Base-by-base conservation (phyloP, 345 rosid species). In the Cochlearia excelsa region DNA sequence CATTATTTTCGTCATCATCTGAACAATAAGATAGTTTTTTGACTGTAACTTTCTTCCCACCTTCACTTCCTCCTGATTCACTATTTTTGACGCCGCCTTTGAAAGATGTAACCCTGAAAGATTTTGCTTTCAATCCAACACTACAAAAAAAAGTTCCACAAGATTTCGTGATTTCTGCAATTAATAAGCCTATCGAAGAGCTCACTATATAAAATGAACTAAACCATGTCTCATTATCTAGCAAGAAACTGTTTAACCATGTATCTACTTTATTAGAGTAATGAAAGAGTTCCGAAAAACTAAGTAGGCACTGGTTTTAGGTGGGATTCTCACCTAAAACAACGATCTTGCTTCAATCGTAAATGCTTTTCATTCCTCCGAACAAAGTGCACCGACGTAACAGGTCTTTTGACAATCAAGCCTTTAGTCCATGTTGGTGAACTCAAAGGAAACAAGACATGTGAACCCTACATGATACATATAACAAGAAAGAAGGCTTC, bases 21-120 rank as follows among this genome's bases (percentile, higher is more conserved):
- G 85, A 80, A 46, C 77, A 73, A 73, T 87, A 87, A 37, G 95
- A 82, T 65, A 83, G 74, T 69, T 16, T 16, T 16, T 83, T 81
- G 69, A 68, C 78, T 46, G 81, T 42, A 73, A 68, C 75, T 72
- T 77, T 82, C 58, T 79, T 79, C 51, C 82, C 85, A 66, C 70
- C 67, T 42, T 74, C 75, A 35, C 81, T 75, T 56, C 77, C 79
- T 49, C 80, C 77, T 30, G 85, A 67, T 67, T 82, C 88, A 42
- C 80, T 77, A 71, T 74, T 84, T 69, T 69, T 79, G 30, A 77
- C 76, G 70, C 69, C 78, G 30, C 96, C 88, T 81, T 88, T 86
- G 51, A 91, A 91, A 30, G 95, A 81, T 37, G 87, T 81, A 70
- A 91, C 71, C 72, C 78, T 82, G 43, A 82, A 71, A 55, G 80